Conservation (phyloP, 1,139 yeast species). For the Hyphopichia buzzinii region DNA sequence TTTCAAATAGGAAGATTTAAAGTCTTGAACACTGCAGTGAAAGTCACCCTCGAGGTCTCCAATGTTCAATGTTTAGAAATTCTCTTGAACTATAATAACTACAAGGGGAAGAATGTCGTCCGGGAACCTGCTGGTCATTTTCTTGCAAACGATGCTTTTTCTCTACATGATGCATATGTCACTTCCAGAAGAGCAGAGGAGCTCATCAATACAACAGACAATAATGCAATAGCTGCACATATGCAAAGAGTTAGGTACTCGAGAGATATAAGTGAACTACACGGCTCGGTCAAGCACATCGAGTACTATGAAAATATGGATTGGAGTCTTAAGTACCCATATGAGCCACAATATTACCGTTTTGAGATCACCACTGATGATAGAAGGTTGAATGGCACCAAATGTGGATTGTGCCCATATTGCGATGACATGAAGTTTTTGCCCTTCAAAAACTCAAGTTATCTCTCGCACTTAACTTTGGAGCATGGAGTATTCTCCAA, state of each 20-base stretch:
- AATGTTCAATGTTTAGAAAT: constrained; percentile 11
- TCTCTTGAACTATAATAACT: constrained; percentile 10
- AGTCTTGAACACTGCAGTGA: constrained; percentile 10
- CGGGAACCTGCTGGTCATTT: not conserved
- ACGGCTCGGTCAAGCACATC: constrained; percentile 12
- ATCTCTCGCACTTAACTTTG: constrained; percentile 32
- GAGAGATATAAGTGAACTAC: constrained; percentile 9
- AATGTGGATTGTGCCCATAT: constrained; percentile 34
- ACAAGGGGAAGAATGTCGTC: constrained; percentile 6
- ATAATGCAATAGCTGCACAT: not conserved
- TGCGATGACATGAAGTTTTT: constrained; percentile 28
- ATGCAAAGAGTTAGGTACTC: constrained; percentile 4
- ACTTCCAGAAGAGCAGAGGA: not conserved
- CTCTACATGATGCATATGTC: not conserved
- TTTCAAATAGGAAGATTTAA: constrained; percentile 13
- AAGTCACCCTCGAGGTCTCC: constrained; percentile 9
- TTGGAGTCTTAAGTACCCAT: constrained; percentile 19
- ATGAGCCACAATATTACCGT: constrained; percentile 28
- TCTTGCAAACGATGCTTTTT: not conserved
- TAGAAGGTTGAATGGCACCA: constrained; percentile 17
- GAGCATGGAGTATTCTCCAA: constrained; percentile 36
- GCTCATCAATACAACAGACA: not conserved
- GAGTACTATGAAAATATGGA: constrained; percentile 19
- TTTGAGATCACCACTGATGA: constrained; percentile 21
- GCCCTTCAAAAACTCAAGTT: constrained; percentile 33